Evolutionary conservation across 345 rosid genomes (phyloP).

Genomic region (Salix exigua): DNA sequence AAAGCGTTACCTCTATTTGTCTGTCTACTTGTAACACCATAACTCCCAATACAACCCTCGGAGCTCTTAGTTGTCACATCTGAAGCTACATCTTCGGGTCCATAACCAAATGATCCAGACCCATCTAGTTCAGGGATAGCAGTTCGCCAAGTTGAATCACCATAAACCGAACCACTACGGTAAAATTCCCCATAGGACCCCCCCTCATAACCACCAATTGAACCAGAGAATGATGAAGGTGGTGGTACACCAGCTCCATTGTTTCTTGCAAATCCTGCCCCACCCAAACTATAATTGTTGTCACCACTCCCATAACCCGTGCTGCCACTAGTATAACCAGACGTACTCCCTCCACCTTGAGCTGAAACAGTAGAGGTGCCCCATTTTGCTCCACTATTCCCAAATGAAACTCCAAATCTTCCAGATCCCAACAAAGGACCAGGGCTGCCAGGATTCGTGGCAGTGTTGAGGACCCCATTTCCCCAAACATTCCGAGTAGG

Average conservation of each 20-base stretch:
- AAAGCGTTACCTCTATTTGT: constrained; percentile 69
- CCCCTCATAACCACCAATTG: constrained; percentile 55
- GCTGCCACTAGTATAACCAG: constrained; percentile 32
- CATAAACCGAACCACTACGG: constrained; percentile 56
- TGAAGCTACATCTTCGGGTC: constrained; percentile 55
- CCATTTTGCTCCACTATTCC: constrained; percentile 74
- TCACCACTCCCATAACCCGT: constrained; percentile 40
- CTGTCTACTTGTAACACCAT: constrained; percentile 68
- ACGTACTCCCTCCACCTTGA: constrained; percentile 40
- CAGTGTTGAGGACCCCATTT: constrained; percentile 49
- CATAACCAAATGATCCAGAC: constrained; percentile 62
- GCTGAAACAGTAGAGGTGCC: constrained; percentile 45
- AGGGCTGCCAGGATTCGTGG: constrained; percentile 39
- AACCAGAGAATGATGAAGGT: constrained; percentile 53
- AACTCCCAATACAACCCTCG: constrained; percentile 69
- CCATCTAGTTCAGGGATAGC: constrained; percentile 57
- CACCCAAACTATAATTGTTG: constrained; percentile 39
- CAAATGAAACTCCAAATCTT: constrained; percentile 56
- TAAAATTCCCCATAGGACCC: constrained; percentile 64
- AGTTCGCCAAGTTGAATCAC: constrained; percentile 75
- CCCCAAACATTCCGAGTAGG: constrained; percentile 76
- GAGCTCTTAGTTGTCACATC: constrained; percentile 59
- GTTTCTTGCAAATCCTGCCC: constrained; percentile 59
- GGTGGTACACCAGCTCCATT: constrained; percentile 42
- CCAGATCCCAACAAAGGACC: constrained; percentile 48